phyloP scores from a whole-genome alignment of 768 basidiomycete species.

The Arthromyces matolae region DNA sequence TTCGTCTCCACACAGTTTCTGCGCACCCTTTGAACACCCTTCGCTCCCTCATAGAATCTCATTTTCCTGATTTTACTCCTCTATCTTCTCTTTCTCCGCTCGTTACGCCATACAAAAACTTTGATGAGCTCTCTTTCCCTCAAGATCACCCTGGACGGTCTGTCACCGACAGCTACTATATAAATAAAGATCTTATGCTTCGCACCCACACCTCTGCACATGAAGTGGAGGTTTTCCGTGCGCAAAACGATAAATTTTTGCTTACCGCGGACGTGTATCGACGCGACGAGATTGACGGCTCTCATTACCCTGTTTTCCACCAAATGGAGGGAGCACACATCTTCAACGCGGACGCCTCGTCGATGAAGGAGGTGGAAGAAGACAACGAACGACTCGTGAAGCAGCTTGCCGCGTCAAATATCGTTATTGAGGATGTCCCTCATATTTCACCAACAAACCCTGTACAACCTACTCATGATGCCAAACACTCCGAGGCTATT shows the following conservation, averaged over 20 bases:
- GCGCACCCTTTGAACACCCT: slow-evolving; percentile 87
- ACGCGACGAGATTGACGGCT: slow-evolving; percentile 95
- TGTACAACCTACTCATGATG: slow-evolving; percentile 74
- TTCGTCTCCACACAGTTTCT: slow-evolving; percentile 70
- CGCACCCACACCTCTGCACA: slow-evolving; percentile 99
- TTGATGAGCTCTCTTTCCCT: slow-evolving; percentile 95
- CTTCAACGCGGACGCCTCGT: slow-evolving; percentile 55
- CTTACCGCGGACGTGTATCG: slow-evolving; percentile 96
- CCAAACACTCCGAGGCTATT: slow-evolving; percentile 65
- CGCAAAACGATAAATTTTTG: slow-evolving; percentile 79
- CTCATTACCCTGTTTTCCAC: slow-evolving; percentile 97
- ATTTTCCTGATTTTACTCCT: slow-evolving; percentile 73
- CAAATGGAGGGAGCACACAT: slow-evolving; percentile 95
- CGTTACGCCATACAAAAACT: slow-evolving; percentile 89
- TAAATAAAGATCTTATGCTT: slow-evolving; percentile 87
- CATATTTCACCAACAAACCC: slow-evolving; percentile 75
- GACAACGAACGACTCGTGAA: slow-evolving; percentile 64
- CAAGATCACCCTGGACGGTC: slow-evolving; percentile 90
- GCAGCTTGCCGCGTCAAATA: slow-evolving; percentile 65
- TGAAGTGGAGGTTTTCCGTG: slow-evolving; percentile 86
- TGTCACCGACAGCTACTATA: slow-evolving; percentile 91
- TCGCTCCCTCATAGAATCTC: slow-evolving; percentile 76
- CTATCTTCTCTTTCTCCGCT: slow-evolving; percentile 80
- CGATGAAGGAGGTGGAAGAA: slow-evolving; percentile 60
- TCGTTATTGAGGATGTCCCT: slow-evolving; percentile 84